Conservation (phyloP, 192 early-diverging fungal species). For the Mortierella antarctica region DNA sequence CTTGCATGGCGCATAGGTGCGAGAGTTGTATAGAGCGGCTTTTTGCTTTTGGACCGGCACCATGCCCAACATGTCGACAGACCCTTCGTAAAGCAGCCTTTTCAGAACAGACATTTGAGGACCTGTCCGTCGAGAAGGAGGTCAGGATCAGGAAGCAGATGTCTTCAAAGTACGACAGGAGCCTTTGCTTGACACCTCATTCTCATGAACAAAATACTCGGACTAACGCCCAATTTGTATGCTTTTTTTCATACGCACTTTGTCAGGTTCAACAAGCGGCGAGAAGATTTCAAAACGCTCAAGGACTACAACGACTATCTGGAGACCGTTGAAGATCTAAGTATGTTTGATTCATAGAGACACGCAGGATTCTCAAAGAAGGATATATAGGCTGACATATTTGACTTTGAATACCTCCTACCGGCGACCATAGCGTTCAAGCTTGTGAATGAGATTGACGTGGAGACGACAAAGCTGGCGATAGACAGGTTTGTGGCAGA, state of each 20-base stretch:
- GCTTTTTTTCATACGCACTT: too few relatives aligned
- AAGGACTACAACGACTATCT: slow-evolving; percentile 90
- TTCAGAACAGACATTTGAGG: slow-evolving; percentile 92
- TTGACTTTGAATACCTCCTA: not conserved
- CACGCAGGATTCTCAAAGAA: too few relatives aligned
- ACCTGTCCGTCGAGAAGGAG: slow-evolving; percentile 95
- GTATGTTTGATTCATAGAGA: slow-evolving; percentile 54
- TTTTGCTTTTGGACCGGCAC: slow-evolving; percentile 87
- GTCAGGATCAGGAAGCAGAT: slow-evolving; percentile 84
- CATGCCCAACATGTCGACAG: slow-evolving; percentile 89
- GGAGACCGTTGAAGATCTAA: slow-evolving; percentile 89
- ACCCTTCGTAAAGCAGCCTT: slow-evolving; percentile 87
- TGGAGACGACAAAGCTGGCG: slow-evolving; percentile 79
- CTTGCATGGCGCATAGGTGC: slow-evolving; percentile 69
- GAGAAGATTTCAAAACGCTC: slow-evolving; percentile 84
- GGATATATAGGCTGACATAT: not conserved
- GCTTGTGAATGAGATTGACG: slow-evolving; percentile 87
- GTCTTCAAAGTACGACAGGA: slow-evolving; percentile 65
- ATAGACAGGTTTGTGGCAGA: slow-evolving; percentile 83
- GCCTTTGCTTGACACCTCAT: not conserved
- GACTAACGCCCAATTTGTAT: not conserved
- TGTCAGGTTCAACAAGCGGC: slow-evolving; percentile 87
- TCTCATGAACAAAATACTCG: not conserved
- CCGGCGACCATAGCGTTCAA: slow-evolving; percentile 73
- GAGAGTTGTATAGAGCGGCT: slow-evolving; percentile 89